Conservation (phyloP, 768 basidiomycete species). For the Erythrobasidium yunnanense region DNA sequence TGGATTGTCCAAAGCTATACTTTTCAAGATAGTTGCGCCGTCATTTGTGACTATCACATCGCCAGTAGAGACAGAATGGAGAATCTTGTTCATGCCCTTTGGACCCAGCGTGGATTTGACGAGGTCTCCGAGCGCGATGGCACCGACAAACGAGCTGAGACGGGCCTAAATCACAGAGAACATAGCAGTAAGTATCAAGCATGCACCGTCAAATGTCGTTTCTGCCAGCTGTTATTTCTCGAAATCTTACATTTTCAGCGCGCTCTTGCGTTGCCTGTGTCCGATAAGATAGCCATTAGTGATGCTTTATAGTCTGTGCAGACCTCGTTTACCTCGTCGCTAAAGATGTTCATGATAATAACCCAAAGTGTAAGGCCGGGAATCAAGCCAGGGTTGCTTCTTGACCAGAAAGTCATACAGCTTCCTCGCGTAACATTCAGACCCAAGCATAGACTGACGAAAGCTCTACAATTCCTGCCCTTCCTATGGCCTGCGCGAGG, state of each 20-base stretch:
- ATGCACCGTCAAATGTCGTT: too few relatives aligned
- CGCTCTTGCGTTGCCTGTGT: conserved; percentile 59
- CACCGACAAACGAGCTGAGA: conserved; percentile 93
- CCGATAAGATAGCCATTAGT: too few relatives aligned
- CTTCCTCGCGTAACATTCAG: too few relatives aligned
- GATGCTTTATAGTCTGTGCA: too few relatives aligned
- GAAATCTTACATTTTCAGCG: conserved; percentile 52
- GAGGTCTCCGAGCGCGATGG: conserved; percentile 90
- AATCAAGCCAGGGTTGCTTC: too few relatives aligned
- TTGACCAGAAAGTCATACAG: too few relatives aligned
- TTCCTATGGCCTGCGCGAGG: neutral
- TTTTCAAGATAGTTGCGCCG: conserved; percentile 94
- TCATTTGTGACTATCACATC: conserved; percentile 97
- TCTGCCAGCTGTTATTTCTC: too few relatives aligned
- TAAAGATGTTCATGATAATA: conserved; percentile 25
- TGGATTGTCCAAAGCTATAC: conserved; percentile 93
- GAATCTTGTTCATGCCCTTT: conserved; percentile 99
- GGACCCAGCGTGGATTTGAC: conserved; percentile 97
- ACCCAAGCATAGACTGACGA: too few relatives aligned
- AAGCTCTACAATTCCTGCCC: neutral
- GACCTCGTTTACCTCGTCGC: conserved; percentile 52
- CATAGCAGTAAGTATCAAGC: neutral
- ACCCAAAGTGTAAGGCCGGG: too few relatives aligned
- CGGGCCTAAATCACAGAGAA: conserved; percentile 57
- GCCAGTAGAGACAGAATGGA: conserved; percentile 64